These are phyloP conservation scores for Actinomortierella ambigua DNA, from an alignment of 371 early-diverging fungal genomes.

Conservation along the genomic window DNA sequence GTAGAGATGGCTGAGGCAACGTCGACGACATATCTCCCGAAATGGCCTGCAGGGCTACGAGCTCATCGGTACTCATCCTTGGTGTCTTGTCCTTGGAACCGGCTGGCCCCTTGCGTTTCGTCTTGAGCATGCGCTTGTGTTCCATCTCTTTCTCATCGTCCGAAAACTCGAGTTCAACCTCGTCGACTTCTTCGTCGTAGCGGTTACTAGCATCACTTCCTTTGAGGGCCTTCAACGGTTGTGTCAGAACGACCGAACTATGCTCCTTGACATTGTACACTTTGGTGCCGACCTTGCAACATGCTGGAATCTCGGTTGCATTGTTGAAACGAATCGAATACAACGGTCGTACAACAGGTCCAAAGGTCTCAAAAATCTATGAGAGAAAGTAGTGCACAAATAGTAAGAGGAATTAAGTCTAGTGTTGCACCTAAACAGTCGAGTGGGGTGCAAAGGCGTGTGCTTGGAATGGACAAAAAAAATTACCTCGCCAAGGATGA, in stretches of 20 bases:
- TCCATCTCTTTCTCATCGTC: slow-evolving; percentile 86
- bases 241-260: slow-evolving; percentile 72
- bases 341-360: slow-evolving; percentile 83
- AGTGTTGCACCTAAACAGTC: slow-evolving; percentile 4
- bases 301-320: slow-evolving; percentile 59
- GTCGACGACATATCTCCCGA: slow-evolving; percentile 11
- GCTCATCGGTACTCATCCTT: slow-evolving; percentile 18
- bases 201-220: slow-evolving; percentile 93
- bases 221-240: slow-evolving; percentile 66
- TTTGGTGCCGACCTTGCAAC: slow-evolving; percentile 52
- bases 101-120: slow-evolving; percentile 19
- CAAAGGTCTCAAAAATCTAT: slow-evolving; percentile 92
- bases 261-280: slow-evolving; percentile 70
- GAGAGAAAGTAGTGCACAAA: background rate
- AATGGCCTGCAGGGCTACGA: slow-evolving; percentile 22
- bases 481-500: slow-evolving; percentile 72
- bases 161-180: slow-evolving; percentile 82
- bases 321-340: slow-evolving; percentile 82
- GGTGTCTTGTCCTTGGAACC: slow-evolving; percentile 20
- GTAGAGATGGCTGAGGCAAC: too few species aligned
- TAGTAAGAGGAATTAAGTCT: background rate
- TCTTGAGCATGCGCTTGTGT: slow-evolving; percentile 53
- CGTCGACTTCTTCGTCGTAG: slow-evolving; percentile 90
- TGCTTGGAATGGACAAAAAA: too few species aligned
- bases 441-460: background rate